Evolutionary conservation across 495 filamentous ascomycete species (phyloP).

Genomic region (Neurospora cerealis): DNA sequence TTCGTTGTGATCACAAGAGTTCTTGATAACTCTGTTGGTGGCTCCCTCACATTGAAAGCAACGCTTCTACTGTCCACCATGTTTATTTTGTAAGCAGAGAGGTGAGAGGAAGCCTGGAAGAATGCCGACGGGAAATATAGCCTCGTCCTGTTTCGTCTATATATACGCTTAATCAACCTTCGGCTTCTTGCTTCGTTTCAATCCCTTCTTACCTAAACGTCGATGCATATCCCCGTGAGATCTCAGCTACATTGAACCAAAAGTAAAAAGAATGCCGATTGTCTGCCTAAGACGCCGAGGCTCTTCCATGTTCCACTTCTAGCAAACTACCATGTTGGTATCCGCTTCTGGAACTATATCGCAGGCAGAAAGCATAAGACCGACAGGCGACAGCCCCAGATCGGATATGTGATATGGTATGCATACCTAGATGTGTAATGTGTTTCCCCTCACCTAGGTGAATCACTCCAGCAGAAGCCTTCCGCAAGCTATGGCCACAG

Average conservation of each 20-base stretch:
- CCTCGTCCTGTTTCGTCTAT: not conserved
- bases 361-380: not conserved
- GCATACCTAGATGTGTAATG: not conserved
- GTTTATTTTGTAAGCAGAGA: not conserved
- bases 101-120: not conserved
- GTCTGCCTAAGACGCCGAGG: not conserved
- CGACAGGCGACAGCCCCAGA: not conserved
- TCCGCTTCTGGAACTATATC: not conserved
- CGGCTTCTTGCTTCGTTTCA: not conserved
- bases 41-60: not conserved
- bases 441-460: not conserved
- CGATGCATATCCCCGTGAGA: not conserved
- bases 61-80: not conserved
- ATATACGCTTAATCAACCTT: not conserved
- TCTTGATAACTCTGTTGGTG: not conserved
- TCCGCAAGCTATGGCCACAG: not conserved
- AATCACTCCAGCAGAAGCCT: not conserved
- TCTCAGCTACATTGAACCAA: not conserved
- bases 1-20: not conserved
- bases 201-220: not conserved
- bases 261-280: not conserved
- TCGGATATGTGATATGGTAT: not conserved
- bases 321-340: not conserved
- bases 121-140: not conserved
- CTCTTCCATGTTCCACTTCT: not conserved